Base-by-base conservation (phyloP, 129 eudicot genomes). In the Helichrysum umbraculigerum region DNA sequence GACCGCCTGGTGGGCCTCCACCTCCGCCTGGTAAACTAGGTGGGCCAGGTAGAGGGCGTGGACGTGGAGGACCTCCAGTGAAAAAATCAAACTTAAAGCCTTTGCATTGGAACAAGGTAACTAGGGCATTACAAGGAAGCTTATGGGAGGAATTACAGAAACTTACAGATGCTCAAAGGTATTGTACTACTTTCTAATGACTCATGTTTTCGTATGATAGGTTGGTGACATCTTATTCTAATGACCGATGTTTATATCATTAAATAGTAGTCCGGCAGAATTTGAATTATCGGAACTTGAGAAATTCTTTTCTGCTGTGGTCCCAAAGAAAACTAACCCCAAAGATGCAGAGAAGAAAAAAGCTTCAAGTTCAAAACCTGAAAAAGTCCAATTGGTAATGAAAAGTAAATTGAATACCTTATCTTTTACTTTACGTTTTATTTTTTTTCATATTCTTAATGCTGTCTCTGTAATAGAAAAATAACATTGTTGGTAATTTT, bases 101-200 rank as follows among this genome's bases (percentile, higher is more conserved):
- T 56, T 79, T 93, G 77, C 96, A 88, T 50, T 93, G 98, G 98
- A 88, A 87, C 88, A 93, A 93, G 87, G 98, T 93, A 30, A 88
- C 88, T 33, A 79, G 95, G 88, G 98, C 83, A 44, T 28, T 93
- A 74, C 85, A 88, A 82, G 98, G 98, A 77, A 93, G 96, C 87
- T 83, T 93, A 73, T 93, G 98, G 98, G 98, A 88, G 71, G 98
- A 93, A 81, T 73, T 93, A 76, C 98, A 93, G 73, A 85, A 85
- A 63, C 3, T 32, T n/a, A 20, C 12, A 6, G 71, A 37, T 5
- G 2, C 52, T 30, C 83, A 85, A 83, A 84, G 77, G 98, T 93
- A 85, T 11, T 66, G 17, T 25, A 69, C 50, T 61, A 12, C 50
- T 62, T 78, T 20, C 16, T 22, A 30, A 6, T 82, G 65, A 57